Base-by-base conservation (phyloP, 1,284 basidiomycete genomes). In the Caloboletus firmus region DNA sequence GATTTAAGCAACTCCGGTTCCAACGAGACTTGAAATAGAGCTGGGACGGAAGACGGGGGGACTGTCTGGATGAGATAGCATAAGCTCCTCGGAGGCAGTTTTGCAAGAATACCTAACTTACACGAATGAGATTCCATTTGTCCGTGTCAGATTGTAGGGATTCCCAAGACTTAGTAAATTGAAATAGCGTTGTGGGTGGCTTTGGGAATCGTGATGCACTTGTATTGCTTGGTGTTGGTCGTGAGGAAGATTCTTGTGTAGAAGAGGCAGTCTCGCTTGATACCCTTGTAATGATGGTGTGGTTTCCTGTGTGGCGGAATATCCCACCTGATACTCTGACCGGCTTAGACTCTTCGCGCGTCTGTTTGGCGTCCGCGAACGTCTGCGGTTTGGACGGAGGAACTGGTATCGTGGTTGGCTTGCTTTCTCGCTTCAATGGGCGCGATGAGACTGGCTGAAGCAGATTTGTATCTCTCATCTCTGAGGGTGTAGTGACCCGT, bases 21-120 rank as follows among this genome's bases (percentile, higher is more conserved):
- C 28, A 91, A 74, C 0, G 86, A 86, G 0, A 74, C 80, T 61
- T 85, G 79, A 69, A 86, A 87, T 41, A 90, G 68, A 0, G 73
- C 57, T 0, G 84, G 83, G 12, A 89, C 67, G n/a, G 73, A 70
- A 8, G 70, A 42, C 0, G 86, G 81, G 0, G 79, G 69, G 44
- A 89, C 75, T 37, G 74, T 75, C 81, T 87, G 60, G 36, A 52
- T 45, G 41, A 30, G 26, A 49, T 50, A 37, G 36, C 30, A 49
- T 20, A 24, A 51, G 32, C 28, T n/a, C 24, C 28, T n/a, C 24
- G 18, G 36, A 43, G 20, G 5, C 45, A 36, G 6, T n/a, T 13
- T 34, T 30, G 17, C 35, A 43, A 41, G 26, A 24, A 12, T 13
- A 31, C 9, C 28, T 5, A 18, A 63, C 81, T 42, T 56, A 84